These are phyloP conservation scores for Tulasnella sp. DNA, from an alignment of 768 basidiomycete species.

Conservation along the genomic window DNA sequence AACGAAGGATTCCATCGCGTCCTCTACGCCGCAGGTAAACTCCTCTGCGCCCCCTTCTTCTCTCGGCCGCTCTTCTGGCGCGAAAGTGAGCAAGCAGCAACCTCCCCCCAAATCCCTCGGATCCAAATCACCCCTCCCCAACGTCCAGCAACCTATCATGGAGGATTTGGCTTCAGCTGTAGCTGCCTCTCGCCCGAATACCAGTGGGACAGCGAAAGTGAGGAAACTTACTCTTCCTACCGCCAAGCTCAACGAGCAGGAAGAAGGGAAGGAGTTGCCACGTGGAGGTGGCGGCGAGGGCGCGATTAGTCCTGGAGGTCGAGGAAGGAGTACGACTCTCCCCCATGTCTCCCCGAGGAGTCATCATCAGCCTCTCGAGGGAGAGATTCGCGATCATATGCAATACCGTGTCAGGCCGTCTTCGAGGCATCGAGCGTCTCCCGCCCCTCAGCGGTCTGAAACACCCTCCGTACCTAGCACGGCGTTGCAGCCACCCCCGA, in stretches of 20 bases:
- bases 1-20: neutral
- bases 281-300: neutral
- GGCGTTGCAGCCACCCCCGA: conserved; percentile 29
- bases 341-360: neutral
- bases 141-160: conserved; percentile 20
- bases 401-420: neutral
- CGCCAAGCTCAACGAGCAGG: neutral
- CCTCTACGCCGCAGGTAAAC: conserved; percentile 2
- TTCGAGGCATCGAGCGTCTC: conserved; percentile 15
- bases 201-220: neutral
- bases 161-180: conserved; percentile 24
- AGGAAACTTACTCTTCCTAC: conserved; percentile 14
- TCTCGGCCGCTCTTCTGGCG: neutral
- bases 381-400: too few species aligned
- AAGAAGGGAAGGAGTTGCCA: conserved; percentile 16
- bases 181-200: neutral
- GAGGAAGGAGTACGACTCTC: neutral
- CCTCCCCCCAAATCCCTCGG: conserved; percentile 8
- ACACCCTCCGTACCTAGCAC: neutral
- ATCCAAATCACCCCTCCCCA: conserved; percentile 4
- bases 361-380: neutral
- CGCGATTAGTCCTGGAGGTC: neutral
- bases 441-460: conserved; percentile 14
- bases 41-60: conserved; percentile 22
- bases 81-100: neutral